A percentile compares a stretch with the other conserved stretches of the same genome.
Conservation (phyloP, 371 early-diverging fungal species). For the Dichotomocladium elegans region DNA sequence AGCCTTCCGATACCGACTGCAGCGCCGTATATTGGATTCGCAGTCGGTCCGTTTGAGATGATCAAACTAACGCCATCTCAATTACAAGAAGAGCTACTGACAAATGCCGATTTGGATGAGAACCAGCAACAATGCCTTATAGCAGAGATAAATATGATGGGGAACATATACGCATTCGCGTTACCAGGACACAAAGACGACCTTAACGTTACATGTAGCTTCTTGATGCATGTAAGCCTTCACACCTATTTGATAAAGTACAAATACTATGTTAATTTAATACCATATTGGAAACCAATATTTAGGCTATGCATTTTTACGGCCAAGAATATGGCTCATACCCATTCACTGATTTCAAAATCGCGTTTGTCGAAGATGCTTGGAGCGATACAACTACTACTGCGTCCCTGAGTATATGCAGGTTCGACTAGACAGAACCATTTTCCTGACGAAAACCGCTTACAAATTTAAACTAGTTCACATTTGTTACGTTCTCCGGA, state of each 20-base stretch:
- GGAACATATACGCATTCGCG: constrained; percentile 70
- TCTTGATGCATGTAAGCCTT: constrained; percentile 61
- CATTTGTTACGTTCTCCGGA: constrained; percentile 69
- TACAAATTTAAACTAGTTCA: constrained; percentile 37
- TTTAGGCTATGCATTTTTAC: constrained; percentile 76
- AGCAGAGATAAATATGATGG: constrained; percentile 49
- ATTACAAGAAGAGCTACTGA: constrained; percentile 41
- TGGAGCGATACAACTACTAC: constrained; percentile 63
- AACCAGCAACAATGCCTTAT: constrained; percentile 42
- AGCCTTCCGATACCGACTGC: constrained; percentile 58
- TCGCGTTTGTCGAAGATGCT: constrained; percentile 84
- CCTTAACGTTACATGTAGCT: constrained; percentile 59
- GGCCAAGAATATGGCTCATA: constrained; percentile 85
- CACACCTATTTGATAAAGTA: neutral
- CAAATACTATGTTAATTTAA: neutral
- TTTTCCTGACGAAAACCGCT: no score
- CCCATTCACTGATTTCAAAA: constrained; percentile 81
- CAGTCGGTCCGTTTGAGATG: constrained; percentile 68
- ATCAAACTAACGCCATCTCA: constrained; percentile 43
- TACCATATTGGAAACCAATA: no score
- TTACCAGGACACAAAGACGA: constrained; percentile 55
- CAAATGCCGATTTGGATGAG: constrained; percentile 44
- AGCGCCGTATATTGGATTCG: constrained; percentile 73
- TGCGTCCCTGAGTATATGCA: constrained; percentile 65
- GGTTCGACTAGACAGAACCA: no score